Evolutionary conservation across 148 eudicot genomes (phyloP).

Genomic region (Polygonum aviculare): DNA sequence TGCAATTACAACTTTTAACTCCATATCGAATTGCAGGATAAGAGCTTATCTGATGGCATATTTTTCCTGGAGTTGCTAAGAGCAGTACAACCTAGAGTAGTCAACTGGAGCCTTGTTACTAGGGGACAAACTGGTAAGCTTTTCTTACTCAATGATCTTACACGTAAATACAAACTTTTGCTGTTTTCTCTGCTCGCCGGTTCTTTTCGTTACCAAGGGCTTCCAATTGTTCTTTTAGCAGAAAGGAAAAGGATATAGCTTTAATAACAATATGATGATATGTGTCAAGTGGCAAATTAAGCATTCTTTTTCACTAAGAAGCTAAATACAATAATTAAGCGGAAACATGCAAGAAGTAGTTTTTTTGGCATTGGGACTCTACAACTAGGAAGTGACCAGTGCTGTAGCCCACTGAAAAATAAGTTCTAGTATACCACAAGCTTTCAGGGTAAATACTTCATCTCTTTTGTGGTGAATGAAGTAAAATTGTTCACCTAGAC

Average conservation of each 20-base stretch:
- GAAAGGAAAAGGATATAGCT: not conserved
- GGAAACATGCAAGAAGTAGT: not conserved
- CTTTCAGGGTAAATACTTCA: not conserved
- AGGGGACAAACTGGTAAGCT: constrained; percentile 78
- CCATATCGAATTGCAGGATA: constrained; percentile 47
- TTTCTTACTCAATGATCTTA: not conserved
- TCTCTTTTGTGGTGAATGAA: not conserved
- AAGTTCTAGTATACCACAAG: not conserved
- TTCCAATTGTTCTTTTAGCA: not conserved
- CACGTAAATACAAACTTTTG: not conserved
- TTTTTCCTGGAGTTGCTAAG: constrained; percentile 94
- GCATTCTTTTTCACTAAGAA: not conserved
- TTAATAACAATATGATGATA: not conserved
- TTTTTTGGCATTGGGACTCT: not conserved
- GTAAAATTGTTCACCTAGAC: not conserved
- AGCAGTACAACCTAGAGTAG: constrained; percentile 88
- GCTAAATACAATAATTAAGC: not conserved
- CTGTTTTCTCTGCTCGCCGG: not conserved
- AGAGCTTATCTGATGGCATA: constrained; percentile 71
- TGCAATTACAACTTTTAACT: not conserved
- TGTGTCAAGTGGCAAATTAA: too few species aligned
- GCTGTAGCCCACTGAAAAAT: not conserved
- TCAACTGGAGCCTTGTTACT: constrained; percentile 98
- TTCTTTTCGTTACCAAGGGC: not conserved
- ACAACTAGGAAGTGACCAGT: not conserved